Evolutionary conservation across 177 flowering plant species (phyloP), one percentile per base, ranked within the genome.

Genomic region (Tripterygium wilfordii): DNA sequence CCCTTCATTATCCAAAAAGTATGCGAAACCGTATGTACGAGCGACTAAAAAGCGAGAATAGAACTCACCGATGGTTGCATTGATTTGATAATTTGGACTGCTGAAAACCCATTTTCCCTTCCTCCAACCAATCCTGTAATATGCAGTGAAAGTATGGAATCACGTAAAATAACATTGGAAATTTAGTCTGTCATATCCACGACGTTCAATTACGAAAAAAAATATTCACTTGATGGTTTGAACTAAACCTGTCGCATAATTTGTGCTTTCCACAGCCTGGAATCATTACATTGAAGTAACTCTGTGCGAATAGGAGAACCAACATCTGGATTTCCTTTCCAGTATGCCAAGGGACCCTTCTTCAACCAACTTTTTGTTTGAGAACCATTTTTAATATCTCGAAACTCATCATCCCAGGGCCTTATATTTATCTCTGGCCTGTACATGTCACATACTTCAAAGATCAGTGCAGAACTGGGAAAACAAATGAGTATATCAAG

Each of bases 301-400:
- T 68, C 65, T 7, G 32, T 10, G 3, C 98, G 88, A 26, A 66
- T 42, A 24, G 80, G 83, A 46, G 96, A 79, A 0, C 1, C 39
- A 51, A 85, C 96, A 61, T 79, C 78, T 2, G 96, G 89, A 48
- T 90, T 90, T 32, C 97, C 96, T 63, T 78, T 90, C 96, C 96
- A 90, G 54, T 72, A 83, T 15, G 98, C 96, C 30, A 8, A 36
- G 12, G 75, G 64, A 14, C 2, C 3, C 65, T 72, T 90, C 43
- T 55, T 53, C 3, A 3, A 15, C 98, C 96, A 90, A 44, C 53
- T 81, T 42, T 22, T 29, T 39, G 56, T 37, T 49, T 51, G 56
- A 15, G 95, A 77, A 9, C 89, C 96, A 56, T 27, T 17, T 56
- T 87, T 79, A 21, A 90, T 90, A 51, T 64, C 75, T 42, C 43